Percentiles rank a stretch among this genome's conserved stretches.
phyloP scores from a whole-genome alignment of 257 asterid genomes.

The Marsdenia floribunda region DNA sequence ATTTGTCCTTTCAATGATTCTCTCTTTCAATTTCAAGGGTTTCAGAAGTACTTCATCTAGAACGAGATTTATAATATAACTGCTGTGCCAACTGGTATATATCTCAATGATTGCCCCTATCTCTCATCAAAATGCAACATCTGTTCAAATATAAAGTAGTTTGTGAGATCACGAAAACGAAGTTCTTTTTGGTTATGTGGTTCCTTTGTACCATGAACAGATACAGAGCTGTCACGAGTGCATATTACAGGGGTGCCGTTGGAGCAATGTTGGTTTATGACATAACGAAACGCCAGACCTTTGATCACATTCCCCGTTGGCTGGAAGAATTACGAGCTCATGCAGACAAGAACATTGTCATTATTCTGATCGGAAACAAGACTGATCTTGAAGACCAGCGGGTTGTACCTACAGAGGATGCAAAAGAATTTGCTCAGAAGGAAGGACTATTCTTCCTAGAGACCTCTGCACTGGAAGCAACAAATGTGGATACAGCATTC shows the following conservation, averaged over 20 bases:
- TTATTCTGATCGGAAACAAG: slow-evolving; percentile 69
- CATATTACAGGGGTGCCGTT: slow-evolving; percentile 77
- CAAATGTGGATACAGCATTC: slow-evolving; percentile 67
- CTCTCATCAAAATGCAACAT: no score
- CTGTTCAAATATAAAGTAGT: no score
- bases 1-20: background rate
- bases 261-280: slow-evolving; percentile 81
- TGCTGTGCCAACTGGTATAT: background rate
- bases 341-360: slow-evolving; percentile 65
- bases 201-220: slow-evolving; percentile 27
- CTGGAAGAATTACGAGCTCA: slow-evolving; percentile 45
- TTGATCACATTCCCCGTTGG: slow-evolving; percentile 87
- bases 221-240: slow-evolving; percentile 82
- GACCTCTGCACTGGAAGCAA: slow-evolving; percentile 66
- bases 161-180: background rate
- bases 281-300: slow-evolving; percentile 61
- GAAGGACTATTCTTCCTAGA: slow-evolving; percentile 72
- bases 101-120: no score
- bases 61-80: background rate
- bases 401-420: slow-evolving; percentile 66
- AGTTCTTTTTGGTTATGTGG: background rate
- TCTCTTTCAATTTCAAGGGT: background rate
- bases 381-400: slow-evolving; percentile 65
- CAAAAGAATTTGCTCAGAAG: slow-evolving; percentile 64
- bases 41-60: no score